Conservation (phyloP, 176 grass and related monocot species). For the Lolium perenne region DNA sequence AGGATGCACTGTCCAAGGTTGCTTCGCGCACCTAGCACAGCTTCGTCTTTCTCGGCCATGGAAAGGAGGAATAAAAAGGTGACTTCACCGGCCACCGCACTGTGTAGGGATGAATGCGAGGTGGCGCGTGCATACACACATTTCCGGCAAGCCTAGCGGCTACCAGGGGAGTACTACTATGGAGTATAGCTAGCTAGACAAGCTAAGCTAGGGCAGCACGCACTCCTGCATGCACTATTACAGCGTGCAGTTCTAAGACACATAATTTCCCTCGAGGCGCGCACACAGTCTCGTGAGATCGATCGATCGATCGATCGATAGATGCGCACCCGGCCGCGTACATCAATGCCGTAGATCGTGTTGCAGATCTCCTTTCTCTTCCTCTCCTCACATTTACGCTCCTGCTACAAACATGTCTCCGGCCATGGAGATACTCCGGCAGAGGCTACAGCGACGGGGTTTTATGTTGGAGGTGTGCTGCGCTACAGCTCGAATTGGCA, state of each 20-base stretch:
- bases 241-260: slow-evolving; percentile 51
- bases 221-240: not conserved
- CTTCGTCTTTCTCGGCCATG: slow-evolving; percentile 33
- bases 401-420: slow-evolving; percentile 5
- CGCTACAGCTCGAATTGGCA: not conserved
- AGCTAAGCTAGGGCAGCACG: not conserved
- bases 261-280: slow-evolving; percentile 51
- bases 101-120: slow-evolving; percentile 5
- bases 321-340: slow-evolving; percentile 10
- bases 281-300: slow-evolving; percentile 14
- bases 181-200: not conserved
- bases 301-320: not conserved
- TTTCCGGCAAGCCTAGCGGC: slow-evolving; percentile 40
- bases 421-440: not conserved
- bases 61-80: slow-evolving; percentile 39
- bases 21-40: slow-evolving; percentile 17
- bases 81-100: slow-evolving; percentile 12
- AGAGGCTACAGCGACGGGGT: slow-evolving; percentile 4
- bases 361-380: slow-evolving; percentile 21
- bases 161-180: not conserved
- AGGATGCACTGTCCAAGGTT: slow-evolving; percentile 25
- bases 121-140: not conserved
- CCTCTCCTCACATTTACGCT: slow-evolving; percentile 25
- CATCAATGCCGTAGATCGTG: slow-evolving; percentile 48
- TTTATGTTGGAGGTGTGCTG: not conserved